phyloP scores from a whole-genome alignment of 805 yeast genomes.

The Zygosaccharomyces rouxii region DNA sequence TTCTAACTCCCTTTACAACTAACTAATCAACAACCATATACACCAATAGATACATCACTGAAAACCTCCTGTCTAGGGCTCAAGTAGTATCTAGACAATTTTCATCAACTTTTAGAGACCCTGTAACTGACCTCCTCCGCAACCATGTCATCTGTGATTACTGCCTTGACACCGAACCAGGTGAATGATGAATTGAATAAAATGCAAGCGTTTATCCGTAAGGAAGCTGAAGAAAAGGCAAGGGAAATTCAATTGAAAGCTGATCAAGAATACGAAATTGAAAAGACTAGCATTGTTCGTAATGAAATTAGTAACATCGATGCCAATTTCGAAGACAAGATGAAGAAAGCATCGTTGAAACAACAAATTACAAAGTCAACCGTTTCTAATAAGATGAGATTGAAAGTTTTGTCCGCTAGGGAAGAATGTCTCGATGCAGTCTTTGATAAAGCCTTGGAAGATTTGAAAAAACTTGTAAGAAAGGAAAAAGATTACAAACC shows the following conservation, averaged over 20 bases:
- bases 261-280: constrained; percentile 97
- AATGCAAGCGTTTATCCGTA: constrained; percentile 97
- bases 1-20: constrained; percentile 3
- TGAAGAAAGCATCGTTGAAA: constrained; percentile 86
- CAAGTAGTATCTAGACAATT: neutral
- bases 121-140: neutral
- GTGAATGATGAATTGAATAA: constrained; percentile 93
- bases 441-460: constrained; percentile 61
- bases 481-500: constrained; percentile 61
- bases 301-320: constrained; percentile 88
- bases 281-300: constrained; percentile 91
- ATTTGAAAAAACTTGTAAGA: constrained; percentile 53
- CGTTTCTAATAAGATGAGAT: constrained; percentile 90
- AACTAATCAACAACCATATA: neutral
- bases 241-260: constrained; percentile 93
- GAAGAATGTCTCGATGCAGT: constrained; percentile 74
- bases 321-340: constrained; percentile 67
- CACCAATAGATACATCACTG: neutral
- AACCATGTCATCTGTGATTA: constrained; percentile 36
- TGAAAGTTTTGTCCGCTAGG: constrained; percentile 81
- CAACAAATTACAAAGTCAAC: constrained; percentile 96
- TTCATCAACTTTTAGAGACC: neutral
- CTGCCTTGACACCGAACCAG: constrained; percentile 43
- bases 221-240: constrained; percentile 99
- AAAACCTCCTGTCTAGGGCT: neutral